A percentile compares a stretch with the other conserved stretches of the same genome.
Evolutionary conservation across 2,329 filamentous ascomycete genomes (phyloP).

Genomic region (Diatrype stigma): DNA sequence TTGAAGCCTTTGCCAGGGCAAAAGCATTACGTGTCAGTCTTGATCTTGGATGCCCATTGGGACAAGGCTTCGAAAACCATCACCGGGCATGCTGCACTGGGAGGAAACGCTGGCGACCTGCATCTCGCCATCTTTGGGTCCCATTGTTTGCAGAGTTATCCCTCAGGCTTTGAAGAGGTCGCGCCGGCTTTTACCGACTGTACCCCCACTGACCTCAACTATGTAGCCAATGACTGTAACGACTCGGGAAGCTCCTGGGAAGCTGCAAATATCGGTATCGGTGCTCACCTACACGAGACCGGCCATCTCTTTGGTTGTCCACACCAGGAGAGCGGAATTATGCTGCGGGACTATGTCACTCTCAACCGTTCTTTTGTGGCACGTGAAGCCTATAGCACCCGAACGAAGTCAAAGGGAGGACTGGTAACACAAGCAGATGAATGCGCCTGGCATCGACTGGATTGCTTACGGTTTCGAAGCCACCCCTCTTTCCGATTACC

Average conservation of each 20-base stretch:
- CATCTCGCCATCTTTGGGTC: constrained; percentile 89
- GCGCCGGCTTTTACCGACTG: constrained; percentile 86
- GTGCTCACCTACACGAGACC: constrained; percentile 85
- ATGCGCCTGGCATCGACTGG: constrained; percentile 86
- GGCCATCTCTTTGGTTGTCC: constrained; percentile 88
- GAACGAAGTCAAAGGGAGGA: constrained; percentile 79
- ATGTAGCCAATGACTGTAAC: constrained; percentile 79
- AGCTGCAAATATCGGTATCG: constrained; percentile 89
- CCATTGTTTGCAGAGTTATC: constrained; percentile 87
- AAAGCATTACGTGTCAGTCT: constrained; percentile 80
- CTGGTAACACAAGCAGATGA: constrained; percentile 74
- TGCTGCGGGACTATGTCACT: constrained; percentile 82
- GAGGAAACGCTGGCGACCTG: constrained; percentile 66
- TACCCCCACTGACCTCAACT: constrained; percentile 76
- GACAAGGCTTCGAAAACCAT: constrained; percentile 67
- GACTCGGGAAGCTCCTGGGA: constrained; percentile 93
- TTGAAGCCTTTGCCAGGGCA: constrained; percentile 73
- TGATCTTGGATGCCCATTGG: constrained; percentile 88
- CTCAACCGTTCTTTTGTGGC: constrained; percentile 80
- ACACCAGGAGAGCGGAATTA: constrained; percentile 85
- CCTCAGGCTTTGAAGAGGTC: constrained; percentile 82
- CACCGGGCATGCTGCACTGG: constrained; percentile 79
- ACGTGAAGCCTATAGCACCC: constrained; percentile 79
- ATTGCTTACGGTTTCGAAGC: constrained; percentile 80
- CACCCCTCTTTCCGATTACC: constrained; percentile 88